Percentiles rank a stretch among this genome's conserved stretches.
phyloP scores from a whole-genome alignment of 2,329 filamentous ascomycete species.

The Diaporthe vexans region DNA sequence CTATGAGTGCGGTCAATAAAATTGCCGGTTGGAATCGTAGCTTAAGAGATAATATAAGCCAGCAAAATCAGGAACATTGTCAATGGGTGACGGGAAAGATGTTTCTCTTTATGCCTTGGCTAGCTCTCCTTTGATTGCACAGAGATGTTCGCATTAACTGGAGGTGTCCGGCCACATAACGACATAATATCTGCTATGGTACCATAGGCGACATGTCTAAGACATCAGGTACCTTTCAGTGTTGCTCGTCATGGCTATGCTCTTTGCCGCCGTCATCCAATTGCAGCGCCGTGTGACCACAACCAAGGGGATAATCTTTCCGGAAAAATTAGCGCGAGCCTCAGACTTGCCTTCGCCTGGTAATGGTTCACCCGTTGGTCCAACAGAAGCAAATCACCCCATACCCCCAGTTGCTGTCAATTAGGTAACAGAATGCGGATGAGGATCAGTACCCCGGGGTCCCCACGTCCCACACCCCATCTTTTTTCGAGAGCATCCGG shows the following conservation, averaged over 20 bases:
- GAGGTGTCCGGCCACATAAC: too few relatives aligned
- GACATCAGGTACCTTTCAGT: too few relatives aligned
- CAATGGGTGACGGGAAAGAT: too few relatives aligned
- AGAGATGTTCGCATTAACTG: too few relatives aligned
- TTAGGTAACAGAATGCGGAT: slow-evolving; percentile 20
- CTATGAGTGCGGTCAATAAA: neutral
- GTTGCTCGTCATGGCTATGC: neutral
- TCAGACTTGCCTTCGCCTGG: neutral
- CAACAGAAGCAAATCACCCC: neutral
- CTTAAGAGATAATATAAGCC: too few relatives aligned
- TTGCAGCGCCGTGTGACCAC: neutral
- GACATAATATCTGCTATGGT: too few relatives aligned
- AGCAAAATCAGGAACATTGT: too few relatives aligned
- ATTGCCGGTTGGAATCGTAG: neutral
- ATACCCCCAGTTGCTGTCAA: slow-evolving; percentile 11
- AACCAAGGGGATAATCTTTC: neutral
- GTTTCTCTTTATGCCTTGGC: too few relatives aligned
- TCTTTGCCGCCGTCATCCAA: neutral
- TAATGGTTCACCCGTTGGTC: neutral
- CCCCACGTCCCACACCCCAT: slow-evolving; percentile 16
- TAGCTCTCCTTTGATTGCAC: too few relatives aligned
- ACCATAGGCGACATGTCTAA: too few relatives aligned
- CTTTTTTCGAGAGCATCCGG: slow-evolving; percentile 9
- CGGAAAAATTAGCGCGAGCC: slow-evolving; percentile 16
- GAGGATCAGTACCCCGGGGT: slow-evolving; percentile 18